phyloP scores from a whole-genome alignment of 2,329 filamentous ascomycete species.

The Delphinella strobiligena region DNA sequence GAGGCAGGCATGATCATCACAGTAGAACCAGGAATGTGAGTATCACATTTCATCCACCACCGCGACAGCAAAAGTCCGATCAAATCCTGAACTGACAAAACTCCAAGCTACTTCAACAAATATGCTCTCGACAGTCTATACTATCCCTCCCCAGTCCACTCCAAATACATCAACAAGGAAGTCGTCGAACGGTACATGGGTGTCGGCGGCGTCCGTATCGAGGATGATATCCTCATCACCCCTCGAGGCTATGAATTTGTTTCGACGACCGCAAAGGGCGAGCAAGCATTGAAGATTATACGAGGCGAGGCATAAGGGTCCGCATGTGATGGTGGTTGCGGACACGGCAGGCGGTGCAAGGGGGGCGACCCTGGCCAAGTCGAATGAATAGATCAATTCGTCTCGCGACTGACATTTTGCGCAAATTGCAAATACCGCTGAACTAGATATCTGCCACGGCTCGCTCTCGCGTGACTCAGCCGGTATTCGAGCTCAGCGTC shows the following conservation, averaged over 20 bases:
- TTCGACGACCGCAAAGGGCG: conserved; percentile 59
- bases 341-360: not conserved
- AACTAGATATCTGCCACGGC: too few species aligned
- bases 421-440: too few species aligned
- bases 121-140: conserved; percentile 73
- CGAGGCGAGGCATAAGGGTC: conserved; percentile 10
- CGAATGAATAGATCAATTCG: too few species aligned
- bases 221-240: conserved; percentile 65
- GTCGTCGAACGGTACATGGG: conserved; percentile 73
- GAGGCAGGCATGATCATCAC: conserved; percentile 45
- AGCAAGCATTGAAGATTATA: conserved; percentile 49
- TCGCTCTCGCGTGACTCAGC: too few species aligned
- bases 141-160: conserved; percentile 57
- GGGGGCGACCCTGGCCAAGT: too few species aligned
- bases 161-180: conserved; percentile 61
- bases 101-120: conserved; percentile 67
- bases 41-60: too few species aligned
- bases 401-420: too few species aligned
- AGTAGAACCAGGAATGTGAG: conserved; percentile 38
- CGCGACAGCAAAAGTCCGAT: too few species aligned
- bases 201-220: conserved; percentile 63
- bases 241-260: conserved; percentile 58
- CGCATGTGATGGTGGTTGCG: not conserved
- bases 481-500: too few species aligned
- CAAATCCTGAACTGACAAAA: not conserved